Conservation (phyloP, 176 grass and related monocot species). For the bread wheat (Triticum aestivum) region DNA sequence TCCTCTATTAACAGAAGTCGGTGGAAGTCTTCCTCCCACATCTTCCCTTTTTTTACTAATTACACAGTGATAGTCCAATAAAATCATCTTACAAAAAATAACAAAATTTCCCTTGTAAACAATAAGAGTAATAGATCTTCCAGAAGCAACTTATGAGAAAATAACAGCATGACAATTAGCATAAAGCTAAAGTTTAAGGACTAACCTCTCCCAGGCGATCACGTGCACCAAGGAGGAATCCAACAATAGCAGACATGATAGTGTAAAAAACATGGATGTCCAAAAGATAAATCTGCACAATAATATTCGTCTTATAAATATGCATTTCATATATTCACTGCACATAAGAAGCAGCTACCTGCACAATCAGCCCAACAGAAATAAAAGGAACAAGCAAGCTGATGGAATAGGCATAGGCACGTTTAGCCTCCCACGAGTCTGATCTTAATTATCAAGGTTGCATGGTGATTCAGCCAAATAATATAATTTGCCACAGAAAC, state of each 20-base stretch:
- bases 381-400: neutral
- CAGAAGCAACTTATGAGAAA: neutral
- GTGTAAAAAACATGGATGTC: conserved; percentile 95
- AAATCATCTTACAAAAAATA: neutral
- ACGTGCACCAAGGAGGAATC: conserved; percentile 84
- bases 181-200: conserved; percentile 12
- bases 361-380: conserved; percentile 19
- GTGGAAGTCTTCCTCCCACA: neutral
- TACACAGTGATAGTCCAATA: neutral
- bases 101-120: neutral
- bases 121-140: neutral
- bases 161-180: neutral
- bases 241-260: conserved; percentile 78
- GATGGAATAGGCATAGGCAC: conserved; percentile 5
- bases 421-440: neutral
- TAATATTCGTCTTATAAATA: neutral
- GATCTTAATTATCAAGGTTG: conserved; percentile 11
- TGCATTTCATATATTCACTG: conserved; percentile 13
- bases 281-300: conserved; percentile 92
- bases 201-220: conserved; percentile 90
- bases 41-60: neutral
- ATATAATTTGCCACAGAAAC: neutral
- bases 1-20: neutral
- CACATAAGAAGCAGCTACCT: neutral
- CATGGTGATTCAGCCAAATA: neutral